Percentiles rank a stretch among this genome's conserved stretches.
Evolutionary conservation across 2,329 filamentous ascomycete genomes (phyloP).

Genomic region (Calonectria leucothoes): DNA sequence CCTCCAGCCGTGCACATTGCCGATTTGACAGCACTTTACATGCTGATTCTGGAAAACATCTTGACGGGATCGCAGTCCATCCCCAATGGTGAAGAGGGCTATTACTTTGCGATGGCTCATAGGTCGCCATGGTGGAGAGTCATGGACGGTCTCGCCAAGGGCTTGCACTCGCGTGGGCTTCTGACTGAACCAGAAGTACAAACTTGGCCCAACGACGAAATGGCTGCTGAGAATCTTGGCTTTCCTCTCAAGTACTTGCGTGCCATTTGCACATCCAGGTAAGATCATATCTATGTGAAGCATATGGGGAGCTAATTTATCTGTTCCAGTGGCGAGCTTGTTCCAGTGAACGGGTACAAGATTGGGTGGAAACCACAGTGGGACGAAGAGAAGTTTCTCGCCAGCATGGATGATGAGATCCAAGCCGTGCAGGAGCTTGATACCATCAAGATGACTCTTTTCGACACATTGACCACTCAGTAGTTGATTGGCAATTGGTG

Average conservation of each 20-base stretch:
- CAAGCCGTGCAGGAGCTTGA: background rate
- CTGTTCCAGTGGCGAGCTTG: background rate
- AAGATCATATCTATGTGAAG: background rate
- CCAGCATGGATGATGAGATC: slow-evolving; percentile 1
- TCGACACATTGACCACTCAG: background rate
- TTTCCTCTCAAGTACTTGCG: slow-evolving; percentile 43
- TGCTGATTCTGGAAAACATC: slow-evolving; percentile 43
- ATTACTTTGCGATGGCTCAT: slow-evolving; percentile 48
- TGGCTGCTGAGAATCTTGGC: slow-evolving; percentile 44
- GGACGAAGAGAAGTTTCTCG: background rate
- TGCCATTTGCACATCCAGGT: slow-evolving; percentile 42
- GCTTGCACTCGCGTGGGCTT: slow-evolving; percentile 44
- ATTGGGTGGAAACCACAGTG: slow-evolving; percentile 13
- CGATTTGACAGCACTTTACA: slow-evolving; percentile 46
- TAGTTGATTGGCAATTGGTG: background rate
- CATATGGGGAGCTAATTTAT: background rate
- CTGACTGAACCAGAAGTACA: slow-evolving; percentile 36
- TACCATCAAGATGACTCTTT: background rate
- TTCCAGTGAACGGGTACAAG: background rate
- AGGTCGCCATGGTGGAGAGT: slow-evolving; percentile 43
- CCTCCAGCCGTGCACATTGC: slow-evolving; percentile 44
- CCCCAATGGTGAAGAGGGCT: slow-evolving; percentile 45
- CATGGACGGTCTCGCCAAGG: slow-evolving; percentile 41
- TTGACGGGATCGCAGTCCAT: slow-evolving; percentile 38
- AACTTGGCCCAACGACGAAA: slow-evolving; percentile 46